Percentiles rank a stretch among this genome's conserved stretches.
These are phyloP conservation scores for Podila epicladia DNA, from an alignment of 192 early-diverging fungal genomes.

Conservation along the genomic window DNA sequence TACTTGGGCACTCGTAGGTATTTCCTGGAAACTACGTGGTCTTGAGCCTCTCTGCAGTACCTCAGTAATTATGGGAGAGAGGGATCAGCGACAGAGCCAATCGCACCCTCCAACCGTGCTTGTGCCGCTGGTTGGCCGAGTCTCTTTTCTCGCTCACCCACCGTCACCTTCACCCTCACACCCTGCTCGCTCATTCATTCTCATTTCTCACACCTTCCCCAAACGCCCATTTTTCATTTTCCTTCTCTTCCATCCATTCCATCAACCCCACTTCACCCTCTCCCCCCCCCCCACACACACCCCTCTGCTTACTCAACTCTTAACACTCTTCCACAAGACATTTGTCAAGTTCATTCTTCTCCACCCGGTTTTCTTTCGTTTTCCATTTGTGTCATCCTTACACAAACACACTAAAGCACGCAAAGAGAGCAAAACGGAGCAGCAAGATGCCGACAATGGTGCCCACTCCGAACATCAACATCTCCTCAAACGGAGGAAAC, in stretches of 20 bases:
- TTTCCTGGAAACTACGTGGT: too few species aligned
- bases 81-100: too few species aligned
- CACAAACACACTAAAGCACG: neutral
- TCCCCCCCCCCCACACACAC: neutral
- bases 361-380: too few species aligned
- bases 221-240: neutral
- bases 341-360: too few species aligned
- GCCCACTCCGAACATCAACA: slow-evolving; percentile 50
- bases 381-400: neutral
- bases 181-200: neutral
- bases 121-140: neutral
- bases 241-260: neutral
- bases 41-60: too few species aligned
- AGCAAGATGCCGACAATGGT: slow-evolving; percentile 36
- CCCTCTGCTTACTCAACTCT: neutral
- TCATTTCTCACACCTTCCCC: neutral
- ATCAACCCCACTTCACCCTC: neutral
- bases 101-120: neutral
- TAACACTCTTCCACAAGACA: too few species aligned
- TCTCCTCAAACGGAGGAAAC: neutral
- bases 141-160: neutral
- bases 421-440: neutral
- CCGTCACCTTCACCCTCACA: neutral
- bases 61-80: too few species aligned
- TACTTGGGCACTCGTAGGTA: too few species aligned